A percentile compares a stretch with the other conserved stretches of the same genome.
These are phyloP conservation scores for Adansonia digitata DNA, from an alignment of 345 rosid genomes.

Conservation along the genomic window DNA sequence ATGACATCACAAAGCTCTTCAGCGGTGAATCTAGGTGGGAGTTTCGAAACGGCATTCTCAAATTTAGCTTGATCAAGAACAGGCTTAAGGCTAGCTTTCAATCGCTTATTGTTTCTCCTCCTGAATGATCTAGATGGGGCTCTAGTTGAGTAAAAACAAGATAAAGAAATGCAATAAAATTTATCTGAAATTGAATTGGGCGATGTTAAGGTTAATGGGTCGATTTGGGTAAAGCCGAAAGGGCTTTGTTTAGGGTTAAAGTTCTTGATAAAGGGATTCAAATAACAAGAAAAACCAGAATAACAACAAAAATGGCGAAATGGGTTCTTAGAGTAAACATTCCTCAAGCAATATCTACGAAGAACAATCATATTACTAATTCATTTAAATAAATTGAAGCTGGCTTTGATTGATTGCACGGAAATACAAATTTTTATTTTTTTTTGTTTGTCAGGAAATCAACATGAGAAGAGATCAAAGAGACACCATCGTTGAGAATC, in stretches of 20 bases:
- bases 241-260: background rate
- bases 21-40: slow-evolving; percentile 64
- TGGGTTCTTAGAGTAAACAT: background rate
- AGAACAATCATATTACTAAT: slow-evolving; percentile 1
- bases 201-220: background rate
- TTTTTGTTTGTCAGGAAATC: background rate
- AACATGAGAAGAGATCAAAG: background rate
- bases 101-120: slow-evolving; percentile 56
- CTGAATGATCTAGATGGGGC: slow-evolving; percentile 51
- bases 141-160: slow-evolving; percentile 42
- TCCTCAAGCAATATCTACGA: slow-evolving; percentile 3
- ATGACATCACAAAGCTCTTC: slow-evolving; percentile 60
- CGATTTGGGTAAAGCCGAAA: background rate
- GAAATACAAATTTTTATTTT: too few relatives aligned
- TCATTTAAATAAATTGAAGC: background rate
- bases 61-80: slow-evolving; percentile 50
- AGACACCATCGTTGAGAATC: background rate
- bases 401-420: background rate
- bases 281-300: background rate
- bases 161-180: slow-evolving; percentile 10
- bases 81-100: slow-evolving; percentile 41
- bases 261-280: background rate
- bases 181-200: background rate
- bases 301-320: background rate
- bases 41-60: slow-evolving; percentile 42